Base-by-base conservation (phyloP, 75 land plant species). In the Cupressus sempervirens region DNA sequence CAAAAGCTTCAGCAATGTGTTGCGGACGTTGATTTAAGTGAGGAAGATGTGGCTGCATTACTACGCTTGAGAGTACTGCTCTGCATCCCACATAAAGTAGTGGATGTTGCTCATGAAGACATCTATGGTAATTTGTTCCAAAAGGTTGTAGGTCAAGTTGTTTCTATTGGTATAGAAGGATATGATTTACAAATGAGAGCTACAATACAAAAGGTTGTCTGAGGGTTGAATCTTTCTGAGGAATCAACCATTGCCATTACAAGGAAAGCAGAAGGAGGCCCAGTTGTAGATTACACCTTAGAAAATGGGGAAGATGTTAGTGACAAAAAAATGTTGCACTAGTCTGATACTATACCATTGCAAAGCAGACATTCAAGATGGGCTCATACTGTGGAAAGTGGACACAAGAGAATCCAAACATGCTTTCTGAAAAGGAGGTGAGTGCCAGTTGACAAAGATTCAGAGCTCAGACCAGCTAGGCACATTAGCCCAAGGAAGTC, bases 111-210 rank as follows among this genome's bases (percentile, higher is more conserved):
- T 8, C 98, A 98, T 89, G 91, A 93, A 83, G 95, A 95, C 68
- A 98, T 98, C 46, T 98, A 98, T 90, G 99, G 99, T 41, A 82
- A 93, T 68, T 77, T 96, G 65, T 98, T 98, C 87, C 91, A 93
- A 62, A 96, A 98, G 96, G 98, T 98, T n/a, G n/a, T n/a, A n/a
- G n/a, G n/a, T n/a, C n/a, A 93, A 65, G 99, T 96, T n/a, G 91
- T 97, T 87, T 88, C 91, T 84, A 84, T 95, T 12, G 99, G 99
- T 56, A 91, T 94, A 82, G 94, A 94, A 84, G 99, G 99, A 10
- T 97, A 94, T 88, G 96, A 96, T 90, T 90, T 88, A 65, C 93
- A 94, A 56, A 85, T 90, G 84, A 92, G 88, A 86, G 89, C 88
- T 67, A 83, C 95, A 50, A 95, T 97, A 14, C 89, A 91, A 48